Conservation (phyloP, 2,329 filamentous ascomycete genomes). For the Colletotrichum eremochloae region DNA sequence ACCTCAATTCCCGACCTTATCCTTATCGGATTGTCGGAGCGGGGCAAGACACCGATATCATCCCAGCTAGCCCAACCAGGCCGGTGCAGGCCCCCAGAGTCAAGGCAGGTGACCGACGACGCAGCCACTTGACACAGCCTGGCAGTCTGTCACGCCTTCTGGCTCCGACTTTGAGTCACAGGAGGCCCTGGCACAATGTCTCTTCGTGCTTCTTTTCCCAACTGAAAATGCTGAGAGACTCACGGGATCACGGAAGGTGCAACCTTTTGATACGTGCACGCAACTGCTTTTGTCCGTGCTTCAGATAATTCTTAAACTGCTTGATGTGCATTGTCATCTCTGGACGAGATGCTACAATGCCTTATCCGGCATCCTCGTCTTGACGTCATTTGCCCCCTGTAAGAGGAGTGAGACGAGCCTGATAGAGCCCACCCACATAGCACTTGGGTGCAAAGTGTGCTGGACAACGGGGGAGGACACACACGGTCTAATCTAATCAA, state of each 20-base stretch:
- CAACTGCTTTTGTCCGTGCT: slow-evolving; percentile 33
- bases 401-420: slow-evolving; percentile 22
- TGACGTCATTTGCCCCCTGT: slow-evolving; percentile 38
- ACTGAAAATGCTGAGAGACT: slow-evolving; percentile 20
- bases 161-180: slow-evolving; percentile 36
- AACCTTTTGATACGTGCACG: slow-evolving; percentile 37
- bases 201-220: neutral
- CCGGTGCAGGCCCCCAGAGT: slow-evolving; percentile 30
- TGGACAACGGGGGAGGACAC: too few relatives aligned
- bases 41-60: slow-evolving; percentile 39
- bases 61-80: slow-evolving; percentile 17
- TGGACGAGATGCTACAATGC: slow-evolving; percentile 13
- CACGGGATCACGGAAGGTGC: slow-evolving; percentile 24
- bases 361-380: slow-evolving; percentile 19
- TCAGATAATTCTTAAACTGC: slow-evolving; percentile 22
- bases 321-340: slow-evolving; percentile 36
- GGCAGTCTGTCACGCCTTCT: slow-evolving; percentile 36
- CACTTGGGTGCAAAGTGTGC: too few relatives aligned
- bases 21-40: slow-evolving; percentile 42
- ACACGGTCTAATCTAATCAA: slow-evolving; percentile 19
- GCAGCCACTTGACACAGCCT: slow-evolving; percentile 38
- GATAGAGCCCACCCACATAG: too few relatives aligned
- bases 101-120: slow-evolving; percentile 35
- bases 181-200: slow-evolving; percentile 37
- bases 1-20: slow-evolving; percentile 27